Evolutionary conservation across 108 stramenopile species (phyloP), one percentile per base, ranked within the genome.

Genomic region (Pseudonitzschia delicatissima): DNA sequence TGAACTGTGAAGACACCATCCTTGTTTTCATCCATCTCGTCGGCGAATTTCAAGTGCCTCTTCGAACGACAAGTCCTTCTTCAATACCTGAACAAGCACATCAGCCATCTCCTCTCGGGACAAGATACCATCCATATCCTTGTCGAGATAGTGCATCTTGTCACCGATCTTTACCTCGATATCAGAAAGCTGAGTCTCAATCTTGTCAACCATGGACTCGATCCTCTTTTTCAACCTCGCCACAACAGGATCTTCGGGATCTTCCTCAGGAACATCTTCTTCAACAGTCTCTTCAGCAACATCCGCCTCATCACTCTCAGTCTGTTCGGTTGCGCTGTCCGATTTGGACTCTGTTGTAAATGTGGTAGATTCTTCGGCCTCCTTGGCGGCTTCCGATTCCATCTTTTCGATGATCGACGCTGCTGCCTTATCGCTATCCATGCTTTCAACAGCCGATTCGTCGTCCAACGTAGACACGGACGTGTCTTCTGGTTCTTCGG

Each of bases 101-200:
- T 84, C 80, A 8, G 83, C 82, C 80, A 98, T 81, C 63, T 98
- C 98, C 67, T 94, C 92, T 36, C 61, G 59, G 25, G 87, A 73
- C 12, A 98, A 40, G 35, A 94, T 79, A 33, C 95, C 98, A 78
- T 98, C 98, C 47, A 72, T 71, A 79, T 99, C 98, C 53, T 91
- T 87, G 81, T 99, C 98, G n/a, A 99, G 77, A 60, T 96, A 77
- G 52, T 97, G 93, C 55, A 99, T 89, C 69, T 95, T 96, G 69
- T 96, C 92, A 18, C 98, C 98, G 68, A 99, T 95, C 45, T 87
- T 85, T 36, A 82, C 79, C 52, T 98, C 90, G 17, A 88, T 91
- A 65, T 85, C 79, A 29, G 91, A 77, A 25, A 99, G 85, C 64
- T 97, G 92, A 9, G 76, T 68, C 77, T 98, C 96, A 62, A 98